Base-by-base conservation (phyloP, 1,284 basidiomycete genomes). In the Ceratobasidium sp. region DNA sequence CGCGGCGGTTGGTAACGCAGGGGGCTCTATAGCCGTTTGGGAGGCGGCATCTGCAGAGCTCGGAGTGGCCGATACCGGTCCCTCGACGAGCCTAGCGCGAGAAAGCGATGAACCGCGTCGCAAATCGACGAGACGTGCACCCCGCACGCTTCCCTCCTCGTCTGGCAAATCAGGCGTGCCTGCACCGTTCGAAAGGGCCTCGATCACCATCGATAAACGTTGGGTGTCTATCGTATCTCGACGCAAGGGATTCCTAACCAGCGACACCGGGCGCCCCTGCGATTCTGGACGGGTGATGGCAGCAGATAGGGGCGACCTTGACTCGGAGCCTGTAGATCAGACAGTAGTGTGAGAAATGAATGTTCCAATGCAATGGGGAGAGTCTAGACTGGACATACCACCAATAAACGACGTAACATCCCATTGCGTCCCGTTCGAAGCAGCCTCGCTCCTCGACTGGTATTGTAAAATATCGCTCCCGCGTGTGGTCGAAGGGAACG, bases 351-450 rank as follows among this genome's bases (percentile, higher is more conserved):
- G 69, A 49, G 74, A 69, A 56, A 73, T 69, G 2, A 72, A 72
- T 17, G 71, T 69, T 25, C 72, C 58, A 13, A 72, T 27, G 29
- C n/a, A n/a, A n/a, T 74, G 73, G 71, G 68, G 55, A 75, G 73
- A 42, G 75, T 75, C 32, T 6, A 50, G 29, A 67, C 72, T 54
- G 71, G 70, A 77, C 85, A 77, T 72, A 90, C 88, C 82, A 71
- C 83, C 86, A 72, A 91, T 89, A 75, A 91, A 91, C 2, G 89
- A 90, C 25, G 89, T 91, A 25, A 90, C 87, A 72, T 90, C 88
- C 72, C 87, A 89, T 71, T 84, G 85, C 0, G 83, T 87, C 15
- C 81, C 85, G 22, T 57, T 55, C 15, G 76, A 69, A 45, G 20
- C 72, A 67, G 52, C 70, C 27, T 69, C 75, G 13, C 74, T 69